Evolutionary conservation across 306 rosid species (phyloP).

Genomic region (Delonix regia): DNA sequence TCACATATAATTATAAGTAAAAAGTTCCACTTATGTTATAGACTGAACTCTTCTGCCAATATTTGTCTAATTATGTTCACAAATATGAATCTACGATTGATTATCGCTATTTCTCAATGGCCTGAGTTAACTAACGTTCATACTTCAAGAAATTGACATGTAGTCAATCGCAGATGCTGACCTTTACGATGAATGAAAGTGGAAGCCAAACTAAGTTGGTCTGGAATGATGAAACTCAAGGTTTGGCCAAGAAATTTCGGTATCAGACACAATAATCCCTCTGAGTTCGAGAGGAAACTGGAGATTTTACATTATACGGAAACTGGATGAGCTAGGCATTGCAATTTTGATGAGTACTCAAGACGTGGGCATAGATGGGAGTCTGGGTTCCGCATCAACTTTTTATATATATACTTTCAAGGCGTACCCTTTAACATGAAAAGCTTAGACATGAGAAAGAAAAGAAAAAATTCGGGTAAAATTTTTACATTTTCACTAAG

Average conservation of each 20-base stretch:
- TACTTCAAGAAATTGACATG: not conserved
- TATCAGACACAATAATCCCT: constrained; percentile 35
- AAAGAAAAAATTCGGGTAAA: too few relatives aligned
- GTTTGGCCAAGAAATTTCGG: constrained; percentile 40
- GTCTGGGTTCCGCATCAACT: too few relatives aligned
- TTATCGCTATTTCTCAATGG: not conserved
- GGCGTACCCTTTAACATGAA: too few relatives aligned
- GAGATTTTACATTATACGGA: constrained; percentile 26
- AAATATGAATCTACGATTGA: not conserved
- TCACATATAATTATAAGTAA: not conserved
- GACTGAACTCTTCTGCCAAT: not conserved
- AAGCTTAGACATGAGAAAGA: too few relatives aligned
- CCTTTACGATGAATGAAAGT: constrained; percentile 63
- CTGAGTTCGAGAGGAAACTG: constrained; percentile 21
- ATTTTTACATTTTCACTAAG: too few relatives aligned
- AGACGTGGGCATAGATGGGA: too few relatives aligned
- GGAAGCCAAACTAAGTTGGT: constrained; percentile 81
- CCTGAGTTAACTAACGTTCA: not conserved
- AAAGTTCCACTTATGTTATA: not conserved
- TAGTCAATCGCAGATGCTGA: constrained; percentile 58
- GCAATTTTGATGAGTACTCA: not conserved
- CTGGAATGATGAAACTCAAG: constrained; percentile 59
- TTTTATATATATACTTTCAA: too few relatives aligned
- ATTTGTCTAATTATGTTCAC: not conserved
- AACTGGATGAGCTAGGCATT: not conserved